Evolutionary conservation across 2,329 filamentous ascomycete genomes (phyloP).

Genomic region (Aspergillus sp.): DNA sequence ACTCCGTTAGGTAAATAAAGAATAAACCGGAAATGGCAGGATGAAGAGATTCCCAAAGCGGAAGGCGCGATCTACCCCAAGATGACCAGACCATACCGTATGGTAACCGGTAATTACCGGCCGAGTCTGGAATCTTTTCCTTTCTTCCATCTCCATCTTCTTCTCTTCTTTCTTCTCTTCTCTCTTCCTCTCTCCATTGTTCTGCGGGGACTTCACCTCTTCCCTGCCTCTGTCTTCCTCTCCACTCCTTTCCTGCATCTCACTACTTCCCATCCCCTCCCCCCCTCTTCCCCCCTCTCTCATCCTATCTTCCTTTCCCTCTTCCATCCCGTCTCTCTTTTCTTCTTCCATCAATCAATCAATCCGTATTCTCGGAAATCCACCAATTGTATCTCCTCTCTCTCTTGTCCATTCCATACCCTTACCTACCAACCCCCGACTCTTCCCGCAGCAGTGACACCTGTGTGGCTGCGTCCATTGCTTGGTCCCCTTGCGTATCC

Average conservation of each 20-base stretch:
- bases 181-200: neutral
- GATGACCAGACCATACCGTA: neutral
- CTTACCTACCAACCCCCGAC: neutral
- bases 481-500: neutral
- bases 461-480: neutral
- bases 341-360: constrained; percentile 5
- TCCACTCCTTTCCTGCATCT: neutral
- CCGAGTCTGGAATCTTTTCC: constrained; percentile 57
- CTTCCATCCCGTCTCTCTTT: constrained; percentile 7
- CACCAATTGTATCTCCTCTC: neutral
- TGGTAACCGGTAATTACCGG: neutral
- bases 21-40: neutral
- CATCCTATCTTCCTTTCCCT: neutral
- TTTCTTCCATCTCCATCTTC: constrained; percentile 16
- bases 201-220: neutral
- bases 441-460: constrained; percentile 2
- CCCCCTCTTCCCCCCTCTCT: neutral
- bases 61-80: neutral
- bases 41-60: neutral
- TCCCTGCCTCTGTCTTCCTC: neutral
- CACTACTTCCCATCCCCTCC: neutral
- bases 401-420: neutral
- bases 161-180: constrained; percentile 4
- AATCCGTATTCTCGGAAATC: neutral
- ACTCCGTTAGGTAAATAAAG: neutral